A percentile compares a stretch with the other conserved stretches of the same genome.
Evolutionary conservation across 1,284 basidiomycete species (phyloP).

Genomic region (Papiliotrema flavescens): DNA sequence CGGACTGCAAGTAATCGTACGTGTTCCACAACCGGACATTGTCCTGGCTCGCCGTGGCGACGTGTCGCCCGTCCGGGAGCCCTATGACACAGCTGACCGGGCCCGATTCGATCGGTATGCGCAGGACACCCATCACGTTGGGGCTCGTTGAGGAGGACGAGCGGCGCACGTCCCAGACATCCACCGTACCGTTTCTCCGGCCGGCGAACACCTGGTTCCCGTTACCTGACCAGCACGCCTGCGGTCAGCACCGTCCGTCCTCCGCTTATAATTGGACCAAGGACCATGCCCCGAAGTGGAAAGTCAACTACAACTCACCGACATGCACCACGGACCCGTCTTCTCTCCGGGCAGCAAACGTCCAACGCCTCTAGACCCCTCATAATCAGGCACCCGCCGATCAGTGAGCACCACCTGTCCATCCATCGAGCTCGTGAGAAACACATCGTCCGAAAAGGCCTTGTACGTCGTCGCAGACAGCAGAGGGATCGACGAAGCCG

Average conservation of each 20-base stretch:
- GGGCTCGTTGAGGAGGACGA: slow-evolving; percentile 58
- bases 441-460: slow-evolving; percentile 72
- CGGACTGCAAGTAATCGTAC: slow-evolving; percentile 65
- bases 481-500: slow-evolving; percentile 29
- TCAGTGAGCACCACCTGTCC: slow-evolving; percentile 94
- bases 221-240: slow-evolving; percentile 93
- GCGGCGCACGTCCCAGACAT: slow-evolving; percentile 88
- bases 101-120: slow-evolving; percentile 84
- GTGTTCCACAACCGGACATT: slow-evolving; percentile 95
- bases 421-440: slow-evolving; percentile 87
- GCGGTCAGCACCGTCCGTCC: not conserved
- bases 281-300: too few species aligned
- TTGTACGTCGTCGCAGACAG: slow-evolving; percentile 61
- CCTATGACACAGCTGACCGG: slow-evolving; percentile 85
- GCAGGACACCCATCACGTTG: slow-evolving; percentile 70
- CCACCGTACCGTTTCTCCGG: slow-evolving; percentile 82
- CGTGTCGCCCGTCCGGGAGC: slow-evolving; percentile 84
- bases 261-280: too few species aligned
- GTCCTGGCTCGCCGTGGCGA: slow-evolving; percentile 87
- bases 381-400: slow-evolving; percentile 59
- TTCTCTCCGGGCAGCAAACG: slow-evolving; percentile 80
- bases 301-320: too few species aligned
- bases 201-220: slow-evolving; percentile 88
- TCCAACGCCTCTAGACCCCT: slow-evolving; percentile 65
- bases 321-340: slow-evolving; percentile 94